phyloP scores from a whole-genome alignment of 164 flowering plant genomes.

The Umbilicus rupestris region DNA sequence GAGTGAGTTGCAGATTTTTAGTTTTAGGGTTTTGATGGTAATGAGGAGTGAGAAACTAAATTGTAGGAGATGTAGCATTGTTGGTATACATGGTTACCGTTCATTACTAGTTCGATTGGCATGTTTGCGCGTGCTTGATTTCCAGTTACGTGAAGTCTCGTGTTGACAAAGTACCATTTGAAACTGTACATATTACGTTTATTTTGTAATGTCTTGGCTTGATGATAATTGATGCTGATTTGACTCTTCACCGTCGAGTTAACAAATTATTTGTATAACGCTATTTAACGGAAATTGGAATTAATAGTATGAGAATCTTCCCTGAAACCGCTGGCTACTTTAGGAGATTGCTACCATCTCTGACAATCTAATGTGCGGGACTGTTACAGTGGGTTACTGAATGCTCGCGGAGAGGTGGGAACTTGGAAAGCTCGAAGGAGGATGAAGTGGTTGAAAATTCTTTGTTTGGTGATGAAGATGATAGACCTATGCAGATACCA shows the following conservation, averaged over 20 bases:
- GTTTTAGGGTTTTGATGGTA: background rate
- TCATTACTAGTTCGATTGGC: no score
- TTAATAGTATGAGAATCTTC: background rate
- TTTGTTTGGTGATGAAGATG: constrained; percentile 71
- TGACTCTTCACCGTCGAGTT: background rate
- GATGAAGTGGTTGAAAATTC: constrained; percentile 21
- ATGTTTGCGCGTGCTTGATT: background rate
- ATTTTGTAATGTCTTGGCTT: background rate
- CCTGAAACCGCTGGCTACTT: background rate
- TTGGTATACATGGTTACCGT: background rate
- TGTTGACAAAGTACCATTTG: background rate
- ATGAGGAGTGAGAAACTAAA: background rate
- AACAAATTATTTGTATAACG: background rate
- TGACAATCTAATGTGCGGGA: background rate
- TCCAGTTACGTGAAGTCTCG: background rate
- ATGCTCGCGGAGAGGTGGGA: background rate
- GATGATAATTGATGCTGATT: background rate
- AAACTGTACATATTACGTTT: background rate
- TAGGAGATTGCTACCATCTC: background rate
- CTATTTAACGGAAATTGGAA: no score
- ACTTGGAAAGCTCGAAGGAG: constrained; percentile 14
- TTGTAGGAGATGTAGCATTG: background rate
- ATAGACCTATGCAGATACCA: constrained; percentile 44
- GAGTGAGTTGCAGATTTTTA: background rate
- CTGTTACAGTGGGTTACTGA: background rate